Conservation (phyloP, 208 protist species). For the Leishmania tarentolae region DNA sequence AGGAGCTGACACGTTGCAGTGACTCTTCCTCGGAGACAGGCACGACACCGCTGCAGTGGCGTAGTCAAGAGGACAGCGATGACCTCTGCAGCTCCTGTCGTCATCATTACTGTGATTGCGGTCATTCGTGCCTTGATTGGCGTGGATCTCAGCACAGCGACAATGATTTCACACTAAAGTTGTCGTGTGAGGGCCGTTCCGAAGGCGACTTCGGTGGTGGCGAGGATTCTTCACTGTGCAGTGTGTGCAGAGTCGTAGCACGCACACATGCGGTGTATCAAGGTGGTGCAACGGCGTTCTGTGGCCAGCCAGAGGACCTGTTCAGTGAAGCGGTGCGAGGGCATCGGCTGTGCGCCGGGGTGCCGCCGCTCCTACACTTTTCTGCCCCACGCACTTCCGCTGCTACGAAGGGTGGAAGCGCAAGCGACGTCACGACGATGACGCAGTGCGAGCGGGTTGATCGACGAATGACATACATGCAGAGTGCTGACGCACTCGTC, state of each 20-base stretch:
- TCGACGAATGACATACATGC: conserved; percentile 7
- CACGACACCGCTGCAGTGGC: neutral
- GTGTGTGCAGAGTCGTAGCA: conserved; percentile 7
- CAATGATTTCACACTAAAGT: no score
- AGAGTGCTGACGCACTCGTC: conserved; percentile 11
- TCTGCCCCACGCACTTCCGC: neutral
- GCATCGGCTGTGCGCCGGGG: conserved; percentile 7
- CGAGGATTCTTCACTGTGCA: conserved; percentile 10
- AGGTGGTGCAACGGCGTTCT: neutral
- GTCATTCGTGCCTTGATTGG: neutral
- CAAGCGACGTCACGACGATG: conserved; percentile 5
- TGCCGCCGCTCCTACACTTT: conserved; percentile 20
- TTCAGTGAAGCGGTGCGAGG: conserved; percentile 8
- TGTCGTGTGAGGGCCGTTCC: neutral
- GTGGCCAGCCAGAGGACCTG: neutral
- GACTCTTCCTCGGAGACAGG: conserved; percentile 19
- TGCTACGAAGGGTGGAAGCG: neutral
- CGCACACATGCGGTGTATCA: conserved; percentile 2
- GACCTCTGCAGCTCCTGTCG: conserved; percentile 22
- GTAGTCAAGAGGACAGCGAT: conserved; percentile 5
- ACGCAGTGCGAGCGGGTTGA: conserved; percentile 9
- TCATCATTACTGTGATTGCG: neutral
- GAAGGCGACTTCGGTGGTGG: neutral
- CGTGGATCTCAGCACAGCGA: neutral
- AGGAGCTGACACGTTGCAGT: conserved; percentile 9